Base-by-base conservation (phyloP, 129 eudicot genomes). In the Helichrysum umbraculigerum region DNA sequence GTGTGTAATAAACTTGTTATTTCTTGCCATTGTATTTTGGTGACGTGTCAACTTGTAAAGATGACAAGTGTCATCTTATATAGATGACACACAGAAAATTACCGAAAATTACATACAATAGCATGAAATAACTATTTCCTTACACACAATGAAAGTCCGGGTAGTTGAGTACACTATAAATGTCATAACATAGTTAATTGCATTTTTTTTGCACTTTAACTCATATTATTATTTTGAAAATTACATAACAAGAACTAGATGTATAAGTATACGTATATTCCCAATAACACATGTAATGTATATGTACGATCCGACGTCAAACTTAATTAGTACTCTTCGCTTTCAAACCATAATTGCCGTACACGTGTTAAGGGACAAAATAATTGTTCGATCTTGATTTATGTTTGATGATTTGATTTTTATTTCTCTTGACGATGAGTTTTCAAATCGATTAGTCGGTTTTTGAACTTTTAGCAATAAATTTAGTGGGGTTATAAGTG, bases 331-430 rank as follows among this genome's bases (percentile, higher is more conserved):
- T 71, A 35, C 39, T 62, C 30, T 15, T 32, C 7, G 15, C 64
- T 35, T 68, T 78, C 71, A 30, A 9, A 42, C 66, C 32, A 16
- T 41, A 21, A 57, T 41, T 68, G 74, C 21, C 75, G 65, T 74
- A 80, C 83, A 80, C 83, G 83, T 80, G 83, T 80, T 32, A n/a
- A 74, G 39, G 10, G 83, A 74, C 79, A 69, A 67, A 68, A 44
- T 71, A 54, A 79, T 72, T 54, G 69, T 67, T 74, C 54, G 79
- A 80, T 80, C 58, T 80, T 22, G 54, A 52, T 74, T 65, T 20
- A 79, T 79, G 83, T 79, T 76, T 66, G 68, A 77, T 71, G 56
- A 47, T 22, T 6, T 47, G 30, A 63, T 28, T 66, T 21, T 4
- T 7, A 28, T 16, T 75, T n/a, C 22, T 11, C 28, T 64, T 47